Conservation (phyloP, 805 yeast species). For the Debaryomyces tyrocola region DNA sequence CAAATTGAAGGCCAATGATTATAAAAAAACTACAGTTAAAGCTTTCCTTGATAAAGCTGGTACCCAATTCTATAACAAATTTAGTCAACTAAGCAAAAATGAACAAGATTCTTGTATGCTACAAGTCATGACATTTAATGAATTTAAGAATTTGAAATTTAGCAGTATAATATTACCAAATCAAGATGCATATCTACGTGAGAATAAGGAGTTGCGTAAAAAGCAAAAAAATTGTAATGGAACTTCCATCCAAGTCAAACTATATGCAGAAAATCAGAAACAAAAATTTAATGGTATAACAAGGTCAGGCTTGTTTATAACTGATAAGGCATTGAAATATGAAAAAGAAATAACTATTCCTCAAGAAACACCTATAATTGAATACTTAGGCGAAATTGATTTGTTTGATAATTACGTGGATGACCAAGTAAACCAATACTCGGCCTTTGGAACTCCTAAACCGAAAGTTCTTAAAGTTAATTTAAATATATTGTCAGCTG, state of each 20-base stretch:
- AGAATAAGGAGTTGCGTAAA: conserved; percentile 33
- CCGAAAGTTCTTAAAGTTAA: conserved; percentile 34
- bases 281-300: conserved; percentile 68
- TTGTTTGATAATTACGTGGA: conserved; percentile 60
- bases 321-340: conserved; percentile 13
- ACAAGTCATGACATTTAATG: conserved; percentile 21
- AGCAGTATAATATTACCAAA: conserved; percentile 35
- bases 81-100: background rate
- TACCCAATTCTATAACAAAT: conserved; percentile 8
- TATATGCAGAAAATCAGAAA: conserved; percentile 57
- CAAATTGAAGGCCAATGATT: conserved; percentile 46
- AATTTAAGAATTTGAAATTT: conserved; percentile 29
- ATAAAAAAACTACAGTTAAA: conserved; percentile 36
- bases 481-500: conserved; percentile 7
- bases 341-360: conserved; percentile 28
- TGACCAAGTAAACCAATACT: conserved; percentile 75
- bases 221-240: conserved; percentile 21
- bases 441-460: conserved; percentile 66
- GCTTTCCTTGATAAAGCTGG: conserved; percentile 22
- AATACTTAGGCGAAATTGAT: conserved; percentile 73
- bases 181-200: conserved; percentile 28
- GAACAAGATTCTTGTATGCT: conserved; percentile 9
- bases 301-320: conserved; percentile 59
- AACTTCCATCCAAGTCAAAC: conserved; percentile 48
- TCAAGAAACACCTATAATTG: conserved; percentile 52